Evolutionary conservation across 768 basidiomycete genomes (phyloP), one percentile per base, ranked within the genome.

Genomic region (Russula lepida): DNA sequence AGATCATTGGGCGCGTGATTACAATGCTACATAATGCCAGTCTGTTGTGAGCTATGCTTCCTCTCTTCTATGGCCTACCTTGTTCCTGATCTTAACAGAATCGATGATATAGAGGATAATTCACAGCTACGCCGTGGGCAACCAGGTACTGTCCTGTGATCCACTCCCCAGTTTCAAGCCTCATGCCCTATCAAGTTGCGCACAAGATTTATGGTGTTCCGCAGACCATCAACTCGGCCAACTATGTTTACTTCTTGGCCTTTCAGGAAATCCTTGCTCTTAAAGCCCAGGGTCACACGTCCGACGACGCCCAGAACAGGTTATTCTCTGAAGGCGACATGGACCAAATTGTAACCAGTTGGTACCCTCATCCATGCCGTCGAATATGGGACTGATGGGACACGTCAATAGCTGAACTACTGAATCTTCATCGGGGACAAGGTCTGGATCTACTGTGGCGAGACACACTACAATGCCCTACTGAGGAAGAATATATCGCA

Each of bases 141-240:
- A 32, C 95, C 95, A 68, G 90, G 89, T 80, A 69, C 43, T 11
- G 39, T n/a, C n/a, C 15, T 19, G 15, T 28, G 48, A 21, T 25
- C 7, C 46, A 15, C 37, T 8, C 28, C 17, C 11, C 4, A 13
- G 33, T 41, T 0, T 27, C 25, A 21, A 25, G 23, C 25, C 48
- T 11, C 39, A 28, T 19, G 46, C 33, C 39, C 55, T n/a, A 1
- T 64, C 15, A 30, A 86, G 95, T 95, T 25, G 84, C 92, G 0
- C 95, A 99, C 76, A 92, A 91, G 76, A 95, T 99, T 66, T 99
- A 95, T 68, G 95, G 95, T 1, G 76, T 97, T 3, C 92, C 95
- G 0, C 95, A 98, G 70, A 97, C 95, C 0, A 94, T 99, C 75
- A 99, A 99, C 71, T 85, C 88, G 0, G 95, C 95, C 0, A 98